Evolutionary conservation across 1,139 yeast species (phyloP), one percentile per base, ranked within the genome.

Genomic region (Debaryomycetaceae sp.): DNA sequence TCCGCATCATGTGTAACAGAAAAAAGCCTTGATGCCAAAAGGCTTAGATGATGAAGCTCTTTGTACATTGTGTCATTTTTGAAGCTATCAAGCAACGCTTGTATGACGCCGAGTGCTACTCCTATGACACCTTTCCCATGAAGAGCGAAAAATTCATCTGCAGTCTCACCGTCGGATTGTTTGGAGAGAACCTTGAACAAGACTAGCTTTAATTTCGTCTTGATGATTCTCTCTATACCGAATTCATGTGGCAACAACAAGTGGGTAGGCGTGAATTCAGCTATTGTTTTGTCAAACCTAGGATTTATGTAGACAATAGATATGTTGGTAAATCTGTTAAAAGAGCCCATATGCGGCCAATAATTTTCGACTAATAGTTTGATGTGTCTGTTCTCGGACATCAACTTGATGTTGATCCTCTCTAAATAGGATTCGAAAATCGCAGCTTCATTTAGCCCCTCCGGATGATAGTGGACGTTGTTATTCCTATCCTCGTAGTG

Each of bases 181-280:
- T 34, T 41, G 13, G 24, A 29, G 20, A 53, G 43, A 34, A 48
- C 42, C 33, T 51, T 50, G 43, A 50, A 50, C 7, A 51, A 41
- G 9, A 39, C 42, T 29, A 49, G 24, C 42, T 53, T 53, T 27
- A 52, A 29, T 14, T 43, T 42, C 20, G 27, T 41, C 23, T 46
- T 47, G n/a, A 55, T 57, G 56, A 59, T 37, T 46, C 52, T 38
- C 42, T 52, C 43, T 14, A 61, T 45, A 1, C 66, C 67, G 41
- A 45, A 59, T 14, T 59, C 61, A 41, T 51, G 52, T 6, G 67
- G 67, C 24, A 62, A 50, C 40, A 38, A 41, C 37, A 51, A 34
- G 13, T 41, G 38, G 27, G 43, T 17, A 23, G 34, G 40, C 17
- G 39, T 47, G 22, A 39, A 50, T 8, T 42, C 36, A 13, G 46